Evolutionary conservation across 768 basidiomycete species (phyloP), one percentile per base, ranked within the genome.

Genomic region (Thelephora ganbajun): DNA sequence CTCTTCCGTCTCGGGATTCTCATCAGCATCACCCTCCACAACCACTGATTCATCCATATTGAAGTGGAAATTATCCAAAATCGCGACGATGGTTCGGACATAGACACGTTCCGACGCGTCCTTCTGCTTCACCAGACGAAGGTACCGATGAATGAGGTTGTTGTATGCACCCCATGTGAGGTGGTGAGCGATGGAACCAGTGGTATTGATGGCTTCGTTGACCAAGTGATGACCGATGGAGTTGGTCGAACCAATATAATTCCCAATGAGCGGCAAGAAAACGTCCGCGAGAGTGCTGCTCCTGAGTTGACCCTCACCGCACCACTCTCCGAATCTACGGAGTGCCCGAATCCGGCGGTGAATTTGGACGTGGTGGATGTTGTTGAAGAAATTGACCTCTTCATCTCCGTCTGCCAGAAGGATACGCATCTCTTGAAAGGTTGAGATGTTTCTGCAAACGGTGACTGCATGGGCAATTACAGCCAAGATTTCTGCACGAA

Each of bases 311-410:
- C 77, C 78, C 37, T 79, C 75, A 7, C 79, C 73, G 51, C 80
- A 82, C 48, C 79, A 73, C 45, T 92, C 91, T 5, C 77, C 78
- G 16, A 97, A 74, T n/a, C 90, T 72, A 12, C 86, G 76, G 23
- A 96, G 69, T 2, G 94, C 93, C 50, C 94, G 69, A 1, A 81
- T 79, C 19, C 94, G 80, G 52, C 93, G 79, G 61, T 97, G 93
- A 2, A 83, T 66, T 63, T 99, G 96, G 39, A 98, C 77, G 59
- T 99, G 96, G 46, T 84, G 77, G 43, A 97, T 79, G 62, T 99
- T 99, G 69, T 82, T 83, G 74, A 99, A 98, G 67, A 98, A 93
- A 59, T 84, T 92, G 30, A 90, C 91, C 62, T 99, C 94, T 44
- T 86, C 82, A 58, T 98, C 92, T 1, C 89, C 93, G 14, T 72